Evolutionary conservation across 2,329 filamentous ascomycete species (phyloP).

Genomic region (Colletotrichum filicis): DNA sequence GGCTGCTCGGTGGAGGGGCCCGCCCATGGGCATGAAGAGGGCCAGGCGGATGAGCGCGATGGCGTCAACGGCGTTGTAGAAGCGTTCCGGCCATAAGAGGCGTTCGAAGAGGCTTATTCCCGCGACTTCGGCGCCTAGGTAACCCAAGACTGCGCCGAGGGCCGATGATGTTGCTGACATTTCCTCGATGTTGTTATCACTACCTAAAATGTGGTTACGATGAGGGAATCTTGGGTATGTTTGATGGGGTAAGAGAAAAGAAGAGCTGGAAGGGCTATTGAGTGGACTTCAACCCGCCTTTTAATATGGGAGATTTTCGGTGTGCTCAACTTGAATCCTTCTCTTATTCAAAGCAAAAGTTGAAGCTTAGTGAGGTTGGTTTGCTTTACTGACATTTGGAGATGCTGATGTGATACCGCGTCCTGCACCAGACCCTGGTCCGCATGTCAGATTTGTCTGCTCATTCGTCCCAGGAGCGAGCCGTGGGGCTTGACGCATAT

Average conservation of each 20-base stretch:
- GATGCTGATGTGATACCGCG: neutral
- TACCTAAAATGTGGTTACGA: neutral
- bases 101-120: conserved; percentile 33
- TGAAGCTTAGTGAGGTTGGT: neutral
- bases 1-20: conserved; percentile 37
- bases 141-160: conserved; percentile 32
- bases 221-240: neutral
- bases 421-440: neutral
- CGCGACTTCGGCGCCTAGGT: conserved; percentile 37
- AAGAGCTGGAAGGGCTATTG: neutral
- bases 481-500: neutral
- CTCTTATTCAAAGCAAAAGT: neutral
- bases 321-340: neutral
- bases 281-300: neutral
- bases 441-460: neutral
- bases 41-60: conserved; percentile 16
- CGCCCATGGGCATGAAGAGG: conserved; percentile 38
- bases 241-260: neutral
- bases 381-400: neutral
- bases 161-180: neutral
- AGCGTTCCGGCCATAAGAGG: conserved; percentile 38
- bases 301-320: neutral
- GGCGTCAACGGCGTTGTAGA: conserved; percentile 24
- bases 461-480: neutral
- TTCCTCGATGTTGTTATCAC: neutral